Percentiles rank a stretch among this genome's conserved stretches.
Conservation (phyloP, 176 grass and related monocot genomes). For the sorghum (Sorghum bicolor) region DNA sequence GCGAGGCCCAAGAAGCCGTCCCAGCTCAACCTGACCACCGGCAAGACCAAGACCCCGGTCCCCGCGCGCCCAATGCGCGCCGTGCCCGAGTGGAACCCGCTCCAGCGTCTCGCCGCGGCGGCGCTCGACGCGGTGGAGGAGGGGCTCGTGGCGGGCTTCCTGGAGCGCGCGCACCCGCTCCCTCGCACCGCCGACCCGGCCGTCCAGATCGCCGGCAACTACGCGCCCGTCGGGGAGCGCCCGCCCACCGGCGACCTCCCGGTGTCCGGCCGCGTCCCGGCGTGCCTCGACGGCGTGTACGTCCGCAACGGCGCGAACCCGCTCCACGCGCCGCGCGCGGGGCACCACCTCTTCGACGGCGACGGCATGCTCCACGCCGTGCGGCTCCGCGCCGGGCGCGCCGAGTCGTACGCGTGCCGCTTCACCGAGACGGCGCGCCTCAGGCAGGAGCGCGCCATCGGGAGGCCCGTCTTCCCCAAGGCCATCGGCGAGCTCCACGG, state of each 20-base stretch:
- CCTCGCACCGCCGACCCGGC: constrained; percentile 61
- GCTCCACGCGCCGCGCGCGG: constrained; percentile 51
- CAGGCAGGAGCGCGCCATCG: constrained; percentile 54
- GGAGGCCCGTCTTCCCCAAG: constrained; percentile 65
- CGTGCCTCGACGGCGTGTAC: constrained; percentile 57
- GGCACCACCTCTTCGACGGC: constrained; percentile 96
- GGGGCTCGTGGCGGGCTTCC: constrained; percentile 29
- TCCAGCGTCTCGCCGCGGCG: constrained; percentile 54
- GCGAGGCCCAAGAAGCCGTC: neutral
- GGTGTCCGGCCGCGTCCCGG: constrained; percentile 45
- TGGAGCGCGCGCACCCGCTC: constrained; percentile 55
- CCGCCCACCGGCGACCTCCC: constrained; percentile 19
- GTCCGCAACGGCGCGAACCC: constrained; percentile 92
- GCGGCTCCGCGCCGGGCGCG: constrained; percentile 37
- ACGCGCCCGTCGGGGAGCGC: constrained; percentile 64
- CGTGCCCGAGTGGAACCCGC: constrained; percentile 43
- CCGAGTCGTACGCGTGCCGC: constrained; percentile 68
- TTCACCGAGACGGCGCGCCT: constrained; percentile 83
- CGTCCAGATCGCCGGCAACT: constrained; percentile 87
- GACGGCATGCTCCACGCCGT: constrained; percentile 95
- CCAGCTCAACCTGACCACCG: neutral
- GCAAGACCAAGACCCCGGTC: neutral
- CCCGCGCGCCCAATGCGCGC: constrained; percentile 18
- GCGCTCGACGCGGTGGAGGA: constrained; percentile 62
- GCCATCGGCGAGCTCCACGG: constrained; percentile 96